Evolutionary conservation across 2,329 filamentous ascomycete species (phyloP).

Genomic region (Pseudogymnoascus sp.): DNA sequence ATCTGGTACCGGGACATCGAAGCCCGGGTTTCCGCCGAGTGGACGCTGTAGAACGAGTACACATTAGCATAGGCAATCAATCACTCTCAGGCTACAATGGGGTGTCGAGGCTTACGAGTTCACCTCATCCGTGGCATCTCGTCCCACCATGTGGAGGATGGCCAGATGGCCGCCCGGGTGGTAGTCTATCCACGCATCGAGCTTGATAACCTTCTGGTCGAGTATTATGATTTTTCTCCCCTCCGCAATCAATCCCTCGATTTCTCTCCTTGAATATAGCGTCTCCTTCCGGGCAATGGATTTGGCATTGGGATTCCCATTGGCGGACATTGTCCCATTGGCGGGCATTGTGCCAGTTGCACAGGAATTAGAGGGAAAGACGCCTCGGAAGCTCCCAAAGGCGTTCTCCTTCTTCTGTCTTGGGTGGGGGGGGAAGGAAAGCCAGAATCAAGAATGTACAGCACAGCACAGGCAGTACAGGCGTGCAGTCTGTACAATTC

Average conservation of each 20-base stretch:
- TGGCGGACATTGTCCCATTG: neutral
- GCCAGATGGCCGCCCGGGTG: constrained; percentile 90
- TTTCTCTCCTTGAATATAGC: constrained; percentile 51
- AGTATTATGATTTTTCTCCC: constrained; percentile 74
- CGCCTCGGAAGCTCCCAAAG: neutral
- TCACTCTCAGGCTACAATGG: constrained; percentile 7
- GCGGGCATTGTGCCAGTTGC: neutral
- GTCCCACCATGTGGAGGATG: constrained; percentile 86
- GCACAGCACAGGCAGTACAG: neutral
- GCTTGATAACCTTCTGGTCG: constrained; percentile 72
- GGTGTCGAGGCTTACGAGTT: constrained; percentile 56
- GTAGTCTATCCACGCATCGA: constrained; percentile 79
- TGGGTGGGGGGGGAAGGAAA: neutral
- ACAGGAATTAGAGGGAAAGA: constrained; percentile 1
- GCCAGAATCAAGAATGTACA: neutral
- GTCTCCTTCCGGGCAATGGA: constrained; percentile 15
- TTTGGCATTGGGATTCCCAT: neutral
- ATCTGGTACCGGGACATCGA: constrained; percentile 79
- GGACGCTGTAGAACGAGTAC: constrained; percentile 48
- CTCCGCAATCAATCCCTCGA: constrained; percentile 77
- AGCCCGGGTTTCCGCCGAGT: constrained; percentile 67
- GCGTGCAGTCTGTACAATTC: no score
- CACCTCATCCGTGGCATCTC: constrained; percentile 91
- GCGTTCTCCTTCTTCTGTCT: neutral
- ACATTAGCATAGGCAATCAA: constrained; percentile 12